Evolutionary conservation across 768 basidiomycete genomes (phyloP).

Genomic region (Holtermanniella nyarrowii): DNA sequence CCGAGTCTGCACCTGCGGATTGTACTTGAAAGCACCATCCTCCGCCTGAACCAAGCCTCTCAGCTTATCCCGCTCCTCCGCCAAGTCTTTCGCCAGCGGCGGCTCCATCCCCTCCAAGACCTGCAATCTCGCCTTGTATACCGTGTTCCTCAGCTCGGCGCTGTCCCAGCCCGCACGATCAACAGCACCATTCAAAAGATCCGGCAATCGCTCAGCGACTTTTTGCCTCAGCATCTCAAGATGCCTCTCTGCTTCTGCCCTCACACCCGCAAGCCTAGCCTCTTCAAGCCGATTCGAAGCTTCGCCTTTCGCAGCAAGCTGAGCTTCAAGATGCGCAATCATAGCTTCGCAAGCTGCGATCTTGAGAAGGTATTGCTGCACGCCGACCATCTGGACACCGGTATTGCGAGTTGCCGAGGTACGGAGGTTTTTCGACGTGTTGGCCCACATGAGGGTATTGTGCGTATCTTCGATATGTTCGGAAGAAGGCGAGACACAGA

Average conservation of each 20-base stretch:
- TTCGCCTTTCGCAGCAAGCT: constrained; percentile 61
- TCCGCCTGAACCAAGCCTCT: constrained; percentile 12
- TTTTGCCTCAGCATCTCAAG: constrained; percentile 13
- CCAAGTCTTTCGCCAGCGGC: constrained; percentile 6
- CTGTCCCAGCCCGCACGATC: constrained; percentile 25
- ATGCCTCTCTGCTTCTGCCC: constrained; percentile 7
- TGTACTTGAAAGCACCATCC: constrained; percentile 16
- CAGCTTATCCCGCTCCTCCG: constrained; percentile 14
- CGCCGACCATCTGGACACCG: constrained; percentile 87
- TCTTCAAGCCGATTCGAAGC: constrained; percentile 55
- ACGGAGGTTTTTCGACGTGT: constrained; percentile 95
- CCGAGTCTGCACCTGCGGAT: constrained; percentile 11
- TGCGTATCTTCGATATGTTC: constrained; percentile 97
- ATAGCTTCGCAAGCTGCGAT: constrained; percentile 78
- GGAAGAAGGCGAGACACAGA: constrained; percentile 90
- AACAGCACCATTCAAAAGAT: constrained; percentile 20
- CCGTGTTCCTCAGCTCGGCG: constrained; percentile 19
- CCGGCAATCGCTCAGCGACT: constrained; percentile 5
- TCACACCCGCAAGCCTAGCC: constrained; percentile 55
- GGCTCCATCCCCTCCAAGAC: constrained; percentile 1
- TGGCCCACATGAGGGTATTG: constrained; percentile 94
- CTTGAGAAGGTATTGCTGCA: constrained; percentile 88
- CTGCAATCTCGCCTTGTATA: constrained; percentile 15
- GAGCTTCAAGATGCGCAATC: constrained; percentile 75
- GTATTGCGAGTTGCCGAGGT: constrained; percentile 93